These are phyloP conservation scores for Umbelopsis sp. DNA, from an alignment of 192 early-diverging fungal genomes.

Conservation along the genomic window DNA sequence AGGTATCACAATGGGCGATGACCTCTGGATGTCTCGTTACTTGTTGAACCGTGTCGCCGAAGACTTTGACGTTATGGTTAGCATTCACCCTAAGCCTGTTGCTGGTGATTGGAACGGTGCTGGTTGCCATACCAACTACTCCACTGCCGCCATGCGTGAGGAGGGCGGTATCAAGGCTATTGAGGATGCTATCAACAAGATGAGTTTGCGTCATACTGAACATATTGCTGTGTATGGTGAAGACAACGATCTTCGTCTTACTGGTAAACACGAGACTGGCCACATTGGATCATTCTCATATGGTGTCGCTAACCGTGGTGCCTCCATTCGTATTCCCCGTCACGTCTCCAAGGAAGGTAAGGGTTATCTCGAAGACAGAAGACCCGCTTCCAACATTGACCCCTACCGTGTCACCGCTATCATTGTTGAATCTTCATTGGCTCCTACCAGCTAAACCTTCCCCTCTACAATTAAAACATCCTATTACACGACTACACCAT, in stretches of 20 bases:
- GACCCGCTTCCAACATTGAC: slow-evolving; percentile 62
- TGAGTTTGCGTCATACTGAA: slow-evolving; percentile 43
- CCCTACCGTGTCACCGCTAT: slow-evolving; percentile 57
- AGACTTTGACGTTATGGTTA: slow-evolving; percentile 59
- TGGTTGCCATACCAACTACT: slow-evolving; percentile 62
- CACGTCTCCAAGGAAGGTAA: slow-evolving; percentile 55
- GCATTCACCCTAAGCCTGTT: slow-evolving; percentile 61
- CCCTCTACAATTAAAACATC: too few species aligned
- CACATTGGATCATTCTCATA: slow-evolving; percentile 51
- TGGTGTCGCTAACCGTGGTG: slow-evolving; percentile 60
- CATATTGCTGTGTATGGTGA: slow-evolving; percentile 62
- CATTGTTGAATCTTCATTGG: slow-evolving; percentile 46
- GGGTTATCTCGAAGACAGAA: slow-evolving; percentile 60
- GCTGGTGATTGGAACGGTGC: slow-evolving; percentile 64
- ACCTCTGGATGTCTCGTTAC: slow-evolving; percentile 58
- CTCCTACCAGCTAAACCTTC: slow-evolving; percentile 19
- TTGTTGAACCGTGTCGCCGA: slow-evolving; percentile 56
- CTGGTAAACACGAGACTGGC: slow-evolving; percentile 57
- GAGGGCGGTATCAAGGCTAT: slow-evolving; percentile 54
- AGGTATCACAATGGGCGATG: slow-evolving; percentile 58
- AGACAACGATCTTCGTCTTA: slow-evolving; percentile 59
- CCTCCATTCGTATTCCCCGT: slow-evolving; percentile 61
- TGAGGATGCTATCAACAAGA: slow-evolving; percentile 56
- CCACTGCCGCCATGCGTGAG: slow-evolving; percentile 52
- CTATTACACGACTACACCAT: too few species aligned